phyloP scores from a whole-genome alignment of 768 basidiomycete genomes.

The Serendipita indica region DNA sequence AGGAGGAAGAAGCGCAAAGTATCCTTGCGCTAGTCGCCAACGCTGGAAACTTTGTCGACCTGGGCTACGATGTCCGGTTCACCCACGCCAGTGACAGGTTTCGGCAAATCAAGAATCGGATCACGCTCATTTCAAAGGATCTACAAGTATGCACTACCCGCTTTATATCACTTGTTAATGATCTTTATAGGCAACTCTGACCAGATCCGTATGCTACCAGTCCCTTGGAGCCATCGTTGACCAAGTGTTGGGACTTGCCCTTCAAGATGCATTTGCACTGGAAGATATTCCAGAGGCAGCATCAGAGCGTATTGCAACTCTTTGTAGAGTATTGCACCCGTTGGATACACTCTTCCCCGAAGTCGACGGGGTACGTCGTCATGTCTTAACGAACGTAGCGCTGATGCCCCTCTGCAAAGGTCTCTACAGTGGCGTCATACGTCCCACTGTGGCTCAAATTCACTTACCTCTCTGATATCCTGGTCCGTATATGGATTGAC shows the following conservation, averaged over 20 bases:
- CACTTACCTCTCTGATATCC: conserved; percentile 79
- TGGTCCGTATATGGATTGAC: conserved; percentile 39
- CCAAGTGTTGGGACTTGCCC: conserved; percentile 46
- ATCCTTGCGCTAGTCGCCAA: not conserved
- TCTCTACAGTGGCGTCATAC: conserved; percentile 65
- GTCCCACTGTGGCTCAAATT: conserved; percentile 94
- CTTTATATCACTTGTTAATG: not conserved
- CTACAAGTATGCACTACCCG: conserved; percentile 45
- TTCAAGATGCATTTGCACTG: conserved; percentile 58
- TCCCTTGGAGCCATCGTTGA: conserved; percentile 61
- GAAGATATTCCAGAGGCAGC: conserved; percentile 81
- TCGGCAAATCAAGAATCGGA: conserved; percentile 43
- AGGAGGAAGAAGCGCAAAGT: conserved; percentile 9
- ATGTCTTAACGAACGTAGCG: not conserved
- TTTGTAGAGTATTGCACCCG: conserved; percentile 63
- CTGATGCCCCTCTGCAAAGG: conserved; percentile 23
- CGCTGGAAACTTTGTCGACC: not conserved
- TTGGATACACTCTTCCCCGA: conserved; percentile 71
- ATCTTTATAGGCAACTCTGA: conserved; percentile 40
- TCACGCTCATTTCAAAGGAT: conserved; percentile 45
- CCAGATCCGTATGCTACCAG: conserved; percentile 56
- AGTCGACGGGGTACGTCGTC: conserved; percentile 37
- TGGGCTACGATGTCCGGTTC: not conserved
- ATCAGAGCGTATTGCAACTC: conserved; percentile 66
- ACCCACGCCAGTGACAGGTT: conserved; percentile 27